Evolutionary conservation across 2,329 filamentous ascomycete species (phyloP), one percentile per base, ranked within the genome.

Genomic region (Didymella sp.): DNA sequence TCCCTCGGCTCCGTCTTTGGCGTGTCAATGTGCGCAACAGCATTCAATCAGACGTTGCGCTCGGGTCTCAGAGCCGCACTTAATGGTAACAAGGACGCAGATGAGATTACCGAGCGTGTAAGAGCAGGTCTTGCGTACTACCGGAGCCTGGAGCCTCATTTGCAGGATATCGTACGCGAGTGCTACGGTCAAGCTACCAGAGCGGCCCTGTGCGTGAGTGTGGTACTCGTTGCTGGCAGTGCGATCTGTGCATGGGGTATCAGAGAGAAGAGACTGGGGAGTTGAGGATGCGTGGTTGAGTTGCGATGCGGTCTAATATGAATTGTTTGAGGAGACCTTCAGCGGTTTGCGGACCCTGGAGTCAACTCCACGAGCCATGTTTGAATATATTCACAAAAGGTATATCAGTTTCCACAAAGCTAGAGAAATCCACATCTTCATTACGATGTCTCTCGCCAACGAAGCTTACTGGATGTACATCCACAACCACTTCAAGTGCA

Each of bases 121-220:
- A 81, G 90, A 22, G 81, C 89, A 73, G 91, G 85, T 67, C 79
- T 94, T 38, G 85, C 89, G 46, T 91, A 84, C 66, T 87, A 92
- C 71, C 82, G 83, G 43, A 78, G 81, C 4, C 79, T 94, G 30
- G 84, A 89, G 6, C 86, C 89, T 0, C 78, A 73, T 2, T 76
- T 88, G 1, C 84, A 83, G 24, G 77, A 71, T 12, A 73, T 89
- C 12, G 89, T 94, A 3, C 82, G 85, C 33, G 76, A 78, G 25
- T 90, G 88, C 70, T 94, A 93, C 73, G 85, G 86, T 38, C 78
- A 77, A 65, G 82, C 84, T 37, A 83, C 80, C 6, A 78, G 80
- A 53, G 78, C 79, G 24, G 82, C 83, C 0, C 82, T 86, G 66
- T 76, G 67, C 2, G 77, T 86, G 28, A 75, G 83, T 69, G 72